Percentiles rank a stretch among this genome's conserved stretches.
These are phyloP conservation scores for Leccinum griseonigrum DNA, from an alignment of 1,284 basidiomycete species.

Conservation along the genomic window DNA sequence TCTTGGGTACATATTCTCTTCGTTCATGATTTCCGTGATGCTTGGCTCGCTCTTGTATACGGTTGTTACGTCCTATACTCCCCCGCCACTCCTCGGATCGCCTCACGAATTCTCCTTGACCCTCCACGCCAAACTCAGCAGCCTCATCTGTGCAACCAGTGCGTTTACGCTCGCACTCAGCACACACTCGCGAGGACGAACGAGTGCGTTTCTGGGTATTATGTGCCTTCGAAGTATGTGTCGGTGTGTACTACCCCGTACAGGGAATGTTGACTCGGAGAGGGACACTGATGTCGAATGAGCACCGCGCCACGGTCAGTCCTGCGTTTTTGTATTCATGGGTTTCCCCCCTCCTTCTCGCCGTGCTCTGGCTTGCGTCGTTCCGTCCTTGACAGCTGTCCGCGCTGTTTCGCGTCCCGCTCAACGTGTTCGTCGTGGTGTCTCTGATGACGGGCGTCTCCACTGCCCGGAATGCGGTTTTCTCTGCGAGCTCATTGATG, in stretches of 20 bases:
- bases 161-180: conserved; percentile 56
- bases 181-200: conserved; percentile 45
- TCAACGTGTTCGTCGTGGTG: conserved; percentile 73
- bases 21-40: conserved; percentile 80
- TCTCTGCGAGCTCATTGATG: conserved; percentile 56
- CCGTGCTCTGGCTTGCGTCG: background rate
- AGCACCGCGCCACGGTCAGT: conserved; percentile 70
- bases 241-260: conserved; percentile 76
- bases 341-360: background rate
- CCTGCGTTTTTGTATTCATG: background rate
- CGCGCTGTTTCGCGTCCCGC: conserved; percentile 69
- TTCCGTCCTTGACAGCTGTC: conserved; percentile 46
- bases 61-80: conserved; percentile 43
- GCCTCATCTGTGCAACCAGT: conserved; percentile 57
- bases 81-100: conserved; percentile 26
- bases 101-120: conserved; percentile 43
- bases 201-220: conserved; percentile 67
- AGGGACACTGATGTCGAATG: conserved; percentile 65
- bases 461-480: conserved; percentile 58
- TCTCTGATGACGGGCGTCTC: conserved; percentile 69
- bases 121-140: conserved; percentile 66
- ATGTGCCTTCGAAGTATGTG: conserved; percentile 71
- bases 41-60: conserved; percentile 71
- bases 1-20: conserved; percentile 73
- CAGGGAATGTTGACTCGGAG: conserved; percentile 63